Base-by-base conservation (phyloP, 352 stramenopile species). In the Phytophthora palmivora region DNA sequence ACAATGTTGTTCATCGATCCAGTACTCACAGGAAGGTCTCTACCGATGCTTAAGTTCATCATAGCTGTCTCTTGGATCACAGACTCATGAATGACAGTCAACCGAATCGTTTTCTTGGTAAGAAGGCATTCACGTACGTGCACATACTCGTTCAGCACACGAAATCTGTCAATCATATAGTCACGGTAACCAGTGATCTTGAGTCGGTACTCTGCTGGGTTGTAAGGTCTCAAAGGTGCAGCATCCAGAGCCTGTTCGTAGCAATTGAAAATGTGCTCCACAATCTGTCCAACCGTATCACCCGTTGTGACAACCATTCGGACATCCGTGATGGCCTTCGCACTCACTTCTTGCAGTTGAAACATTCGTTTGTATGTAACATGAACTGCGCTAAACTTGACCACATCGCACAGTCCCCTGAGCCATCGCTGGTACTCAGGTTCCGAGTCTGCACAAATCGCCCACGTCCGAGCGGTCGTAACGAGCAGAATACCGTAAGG, bases 261-360 rank as follows among this genome's bases (percentile, higher is more conserved):
- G 57, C 84, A 95, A 52, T 93, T 92, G 60, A 95, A 95, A 21
- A 95, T 94, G 50, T 92, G 83, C 78, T 94, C 87, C 22, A 95
- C 87, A 63, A 93, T 93, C 66, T 95, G 82, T 4, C 81, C 83
- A n/a, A 95, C 87, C 1, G 87, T 95, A 63, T 95, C 86, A 4
- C 82, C 78, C 0, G 85, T 91, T 1, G 82, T 79, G 22, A 94
- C 88, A 38, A 93, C 83, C 84, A 95, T 93, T 24, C 87, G 85
- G 51, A 94, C 87, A 66, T 95, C 87, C 16, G 84, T 95, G 16
- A 93, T 88, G 9, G 84, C 87, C 39, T 89, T 88, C 0, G 84
- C 71, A 44, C 85, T 95, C 43, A 95, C 87, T 82, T 95, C 84
- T 46, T 92, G 78, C 48, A 95, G 54, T 45, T 94, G 78, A 26